phyloP scores from a whole-genome alignment of 352 stramenopile genomes.

The Phytopythium montanum region DNA sequence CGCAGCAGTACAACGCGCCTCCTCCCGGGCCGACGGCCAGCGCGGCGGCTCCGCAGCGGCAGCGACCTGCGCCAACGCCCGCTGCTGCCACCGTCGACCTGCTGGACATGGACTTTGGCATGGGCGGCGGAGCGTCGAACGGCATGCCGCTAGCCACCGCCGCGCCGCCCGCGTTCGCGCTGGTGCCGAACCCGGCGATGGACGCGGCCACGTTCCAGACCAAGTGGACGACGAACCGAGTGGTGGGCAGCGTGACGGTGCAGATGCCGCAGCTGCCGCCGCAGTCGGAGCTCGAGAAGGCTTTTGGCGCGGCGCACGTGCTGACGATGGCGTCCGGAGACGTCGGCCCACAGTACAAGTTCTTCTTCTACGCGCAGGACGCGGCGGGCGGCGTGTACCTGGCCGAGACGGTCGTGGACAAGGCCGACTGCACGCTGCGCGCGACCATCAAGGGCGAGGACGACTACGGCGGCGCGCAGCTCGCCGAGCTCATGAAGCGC shows the following conservation, averaged over 20 bases:
- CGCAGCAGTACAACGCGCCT: constrained; percentile 1
- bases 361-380: constrained; percentile 85
- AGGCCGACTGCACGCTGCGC: constrained; percentile 51
- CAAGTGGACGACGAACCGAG: constrained; percentile 63
- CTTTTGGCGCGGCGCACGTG: constrained; percentile 50
- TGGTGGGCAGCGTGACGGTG: constrained; percentile 61
- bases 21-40: background rate
- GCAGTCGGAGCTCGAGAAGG: constrained; percentile 62
- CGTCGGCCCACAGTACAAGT: constrained; percentile 79
- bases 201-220: constrained; percentile 68
- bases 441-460: constrained; percentile 77
- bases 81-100: constrained; percentile 52
- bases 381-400: constrained; percentile 55
- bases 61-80: constrained; percentile 24
- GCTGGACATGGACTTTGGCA: constrained; percentile 71
- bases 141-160: constrained; percentile 11
- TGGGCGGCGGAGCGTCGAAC: constrained; percentile 20
- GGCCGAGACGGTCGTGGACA: constrained; percentile 72
- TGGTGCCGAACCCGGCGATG: constrained; percentile 68
- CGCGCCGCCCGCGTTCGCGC: constrained; percentile 29
- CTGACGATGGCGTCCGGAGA: constrained; percentile 82
- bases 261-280: constrained; percentile 53
- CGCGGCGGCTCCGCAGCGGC: constrained; percentile 19
- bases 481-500: constrained; percentile 58
- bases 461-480: constrained; percentile 51